phyloP scores from a whole-genome alignment of 2,329 filamentous ascomycete genomes.

The Cercospora janseana region DNA sequence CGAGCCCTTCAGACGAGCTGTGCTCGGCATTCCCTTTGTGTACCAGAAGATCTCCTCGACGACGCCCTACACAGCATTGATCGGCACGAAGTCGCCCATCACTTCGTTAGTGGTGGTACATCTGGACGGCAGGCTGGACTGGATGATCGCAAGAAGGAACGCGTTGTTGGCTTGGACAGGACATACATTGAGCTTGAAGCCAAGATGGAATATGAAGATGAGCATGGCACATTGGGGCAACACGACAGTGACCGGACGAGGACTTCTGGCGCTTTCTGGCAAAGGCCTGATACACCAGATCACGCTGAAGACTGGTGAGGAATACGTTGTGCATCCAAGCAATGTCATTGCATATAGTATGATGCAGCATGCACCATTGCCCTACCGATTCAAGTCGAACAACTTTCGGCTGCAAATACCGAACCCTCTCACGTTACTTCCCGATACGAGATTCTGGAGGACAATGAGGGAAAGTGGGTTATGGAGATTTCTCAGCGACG shows the following conservation, averaged over 20 bases:
- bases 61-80: constrained; percentile 80
- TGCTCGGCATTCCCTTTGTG: constrained; percentile 86
- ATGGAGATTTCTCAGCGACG: constrained; percentile 68
- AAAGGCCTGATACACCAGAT: constrained; percentile 89
- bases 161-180: constrained; percentile 96
- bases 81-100: constrained; percentile 80
- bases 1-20: constrained; percentile 74
- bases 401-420: constrained; percentile 76
- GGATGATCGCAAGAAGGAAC: constrained; percentile 85
- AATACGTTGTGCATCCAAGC: constrained; percentile 84
- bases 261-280: constrained; percentile 78
- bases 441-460: constrained; percentile 69
- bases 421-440: constrained; percentile 60
- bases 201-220: constrained; percentile 71
- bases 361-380: constrained; percentile 68
- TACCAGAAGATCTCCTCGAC: constrained; percentile 89
- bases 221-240: constrained; percentile 86
- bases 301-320: constrained; percentile 74
- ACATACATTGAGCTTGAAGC: constrained; percentile 73
- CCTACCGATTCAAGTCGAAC: constrained; percentile 83
- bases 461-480: constrained; percentile 68
- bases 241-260: constrained; percentile 82
- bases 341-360: constrained; percentile 90
- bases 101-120: constrained; percentile 86
- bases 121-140: constrained; percentile 90